A percentile compares a stretch with the other conserved stretches of the same genome.
phyloP scores from a whole-genome alignment of 2,329 filamentous ascomycete species.

The Atkinsonella hypoxylon region DNA sequence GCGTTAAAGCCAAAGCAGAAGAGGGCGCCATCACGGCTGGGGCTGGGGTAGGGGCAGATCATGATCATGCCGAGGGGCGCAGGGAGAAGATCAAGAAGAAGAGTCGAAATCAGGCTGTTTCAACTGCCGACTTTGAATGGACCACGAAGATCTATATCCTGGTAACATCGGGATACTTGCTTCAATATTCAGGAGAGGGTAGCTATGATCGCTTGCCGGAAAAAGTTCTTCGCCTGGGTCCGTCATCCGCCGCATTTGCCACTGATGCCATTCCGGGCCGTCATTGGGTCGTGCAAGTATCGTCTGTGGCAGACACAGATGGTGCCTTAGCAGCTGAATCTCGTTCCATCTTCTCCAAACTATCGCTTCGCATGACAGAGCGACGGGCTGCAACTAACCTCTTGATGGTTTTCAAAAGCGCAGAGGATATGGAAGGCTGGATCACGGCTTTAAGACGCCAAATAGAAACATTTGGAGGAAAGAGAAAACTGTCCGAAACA shows the following conservation, averaged over 20 bases:
- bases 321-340: conserved; percentile 37
- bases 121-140: conserved; percentile 45
- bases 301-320: conserved; percentile 50
- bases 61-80: conserved; percentile 12
- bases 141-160: conserved; percentile 63
- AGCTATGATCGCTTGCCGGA: conserved; percentile 61
- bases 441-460: conserved; percentile 54
- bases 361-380: conserved; percentile 44
- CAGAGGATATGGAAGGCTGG: conserved; percentile 68
- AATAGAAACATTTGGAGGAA: conserved; percentile 59
- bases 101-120: conserved; percentile 29
- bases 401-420: conserved; percentile 59
- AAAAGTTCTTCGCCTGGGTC: conserved; percentile 59
- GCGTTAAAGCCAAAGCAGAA: background rate
- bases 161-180: conserved; percentile 56
- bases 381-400: conserved; percentile 50
- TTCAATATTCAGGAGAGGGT: conserved; percentile 64
- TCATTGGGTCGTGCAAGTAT: conserved; percentile 70
- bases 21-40: conserved; percentile 8
- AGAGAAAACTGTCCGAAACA: conserved; percentile 48
- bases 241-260: conserved; percentile 66
- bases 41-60: background rate
- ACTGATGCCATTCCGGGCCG: conserved; percentile 69
- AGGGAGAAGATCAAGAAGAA: conserved; percentile 30
- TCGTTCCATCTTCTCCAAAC: conserved; percentile 52